Base-by-base conservation (phyloP, 2,329 filamentous ascomycete species). In the Graphilbum sp. region DNA sequence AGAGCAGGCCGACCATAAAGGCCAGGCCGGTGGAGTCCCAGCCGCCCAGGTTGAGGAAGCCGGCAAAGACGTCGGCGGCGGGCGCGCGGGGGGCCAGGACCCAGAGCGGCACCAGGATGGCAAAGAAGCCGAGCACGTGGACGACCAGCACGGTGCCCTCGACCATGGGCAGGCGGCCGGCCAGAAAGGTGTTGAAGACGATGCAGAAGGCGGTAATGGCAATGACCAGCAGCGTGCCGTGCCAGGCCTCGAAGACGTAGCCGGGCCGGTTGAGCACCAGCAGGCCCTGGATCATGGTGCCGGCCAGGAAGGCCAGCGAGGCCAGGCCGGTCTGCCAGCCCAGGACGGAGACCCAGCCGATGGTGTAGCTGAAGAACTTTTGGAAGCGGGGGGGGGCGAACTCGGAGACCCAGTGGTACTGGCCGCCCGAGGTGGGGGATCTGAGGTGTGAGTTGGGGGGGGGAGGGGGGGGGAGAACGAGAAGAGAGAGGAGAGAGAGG, bases 381-480 rank as follows among this genome's bases (percentile, higher is more conserved):
- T 71, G 63, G 23, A 58, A 59, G 16, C 53, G 54, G 2, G 52
- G 52, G 1, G 67, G 63, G 3, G 63, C 64, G 39, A 73, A 61
- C 45, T 69, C 63, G 1, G 63, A 67, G 0, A 73, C 67, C 68
- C 69, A 74, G 48, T 73, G 68, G 44, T 75, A 75, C 52, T 76
- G 69, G 9, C 71, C 71, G 34, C 69, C 71, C 0, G 66, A 40
- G 46, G 72, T 48, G 47, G 69, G 45, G 42, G 67, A 59, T 54
- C 59, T 45, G 10, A 2, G 25, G 33, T 5, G 21, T 24, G 5
- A 24, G 21, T 11, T 11, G 11, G 5, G 21, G 6, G 21, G 11
- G 11, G 21, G n/a, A n/a, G n/a, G n/a, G n/a, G n/a, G n/a, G n/a
- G n/a, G n/a, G n/a, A n/a, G n/a, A n/a, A n/a, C n/a, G n/a, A n/a